Evolutionary conservation across 2,329 filamentous ascomycete genomes (phyloP), one percentile per base, ranked within the genome.

Genomic region (Penicillium sclerotigenum): DNA sequence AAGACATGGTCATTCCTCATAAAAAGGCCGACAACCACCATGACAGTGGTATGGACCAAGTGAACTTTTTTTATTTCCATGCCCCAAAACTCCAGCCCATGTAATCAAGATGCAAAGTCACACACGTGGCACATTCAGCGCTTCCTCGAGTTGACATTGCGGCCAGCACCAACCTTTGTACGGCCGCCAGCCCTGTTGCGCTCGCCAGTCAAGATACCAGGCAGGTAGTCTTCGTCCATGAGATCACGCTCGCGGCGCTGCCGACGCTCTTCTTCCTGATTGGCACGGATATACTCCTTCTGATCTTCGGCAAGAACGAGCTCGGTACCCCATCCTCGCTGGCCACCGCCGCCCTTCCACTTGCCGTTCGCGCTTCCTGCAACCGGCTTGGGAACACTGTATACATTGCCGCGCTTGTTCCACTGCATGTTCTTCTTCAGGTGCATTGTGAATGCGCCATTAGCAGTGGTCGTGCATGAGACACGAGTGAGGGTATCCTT

Each of bases 351-450:
- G 9, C 82, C 77, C 52, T 78, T 83, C 73, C 76, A 81, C 73
- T 91, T 91, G 45, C 91, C 91, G 73, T 86, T 96, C 7, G 92
- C 77, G 14, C 84, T 87, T 2, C 94, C 94, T 58, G 89, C 85
- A 13, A 89, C 83, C 0, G 94, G 90, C 78, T 97, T 97, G 1
- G 94, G 94, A 42, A 99, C 86, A 72, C 91, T 95, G 79, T 88
- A 99, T 36, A 90, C 85, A 73, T 97, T 94, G 50, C 94, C 94
- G 24, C 92, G 83, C 64, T 88, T 96, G 76, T 96, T 97, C 87
- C 88, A 96, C 76, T 97, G 91, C 80, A 94, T 96, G 74, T 96
- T 96, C 75, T 87, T 87, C 80, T 96, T 96, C 57, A 99, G 80
- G 71, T 97, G 90, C 57, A 99, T 76, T 57, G 83, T 86, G 77